Evolutionary conservation across 441 rosid species (phyloP).

Genomic region (Bocquillonia castaneifolia): DNA sequence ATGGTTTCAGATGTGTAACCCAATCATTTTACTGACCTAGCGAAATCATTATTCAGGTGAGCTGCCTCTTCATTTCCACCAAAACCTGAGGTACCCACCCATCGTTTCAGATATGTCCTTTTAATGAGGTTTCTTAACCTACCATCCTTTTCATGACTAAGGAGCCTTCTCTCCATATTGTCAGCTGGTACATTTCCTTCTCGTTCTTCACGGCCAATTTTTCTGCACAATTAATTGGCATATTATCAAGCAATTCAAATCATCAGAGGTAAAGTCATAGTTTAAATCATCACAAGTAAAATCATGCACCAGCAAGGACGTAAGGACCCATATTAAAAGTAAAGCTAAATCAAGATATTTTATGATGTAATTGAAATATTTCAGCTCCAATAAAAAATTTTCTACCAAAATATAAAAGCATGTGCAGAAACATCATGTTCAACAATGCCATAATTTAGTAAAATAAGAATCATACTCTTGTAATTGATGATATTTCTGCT

Average conservation of each 20-base stretch:
- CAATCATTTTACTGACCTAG: conserved; percentile 50
- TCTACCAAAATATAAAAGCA: neutral
- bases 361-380: neutral
- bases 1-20: neutral
- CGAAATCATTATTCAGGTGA: conserved; percentile 44
- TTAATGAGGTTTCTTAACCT: conserved; percentile 70
- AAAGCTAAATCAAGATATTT: neutral
- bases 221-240: conserved; percentile 39
- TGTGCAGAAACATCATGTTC: neutral
- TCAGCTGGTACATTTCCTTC: conserved; percentile 35
- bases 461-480: conserved; percentile 52
- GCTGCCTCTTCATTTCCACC: conserved; percentile 50
- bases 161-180: conserved; percentile 31
- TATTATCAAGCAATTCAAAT: neutral
- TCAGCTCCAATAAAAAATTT: neutral
- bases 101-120: conserved; percentile 72
- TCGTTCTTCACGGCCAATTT: conserved; percentile 36
- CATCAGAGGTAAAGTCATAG: too few species aligned
- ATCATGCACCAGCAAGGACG: neutral
- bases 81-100: conserved; percentile 51
- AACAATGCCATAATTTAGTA: neutral
- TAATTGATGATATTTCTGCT: conserved; percentile 60
- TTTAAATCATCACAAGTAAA: conserved; percentile 1
- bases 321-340: neutral
- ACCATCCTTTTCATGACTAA: conserved; percentile 55